These are phyloP conservation scores for Trichopus zeylanicus DNA, from an alignment of 116 monocot species.

Conservation along the genomic window DNA sequence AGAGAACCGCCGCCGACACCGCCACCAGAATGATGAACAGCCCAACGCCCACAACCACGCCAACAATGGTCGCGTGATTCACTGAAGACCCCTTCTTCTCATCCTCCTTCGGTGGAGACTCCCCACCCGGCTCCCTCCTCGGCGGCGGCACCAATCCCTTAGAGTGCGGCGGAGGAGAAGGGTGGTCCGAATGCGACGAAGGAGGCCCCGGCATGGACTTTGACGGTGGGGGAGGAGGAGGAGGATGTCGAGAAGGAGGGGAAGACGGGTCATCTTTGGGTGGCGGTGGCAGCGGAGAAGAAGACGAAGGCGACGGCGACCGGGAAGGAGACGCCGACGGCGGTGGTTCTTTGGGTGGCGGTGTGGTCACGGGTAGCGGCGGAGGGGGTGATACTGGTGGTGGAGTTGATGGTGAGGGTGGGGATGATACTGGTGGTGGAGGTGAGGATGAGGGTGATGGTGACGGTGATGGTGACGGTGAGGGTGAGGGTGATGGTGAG, in stretches of 20 bases:
- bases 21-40: conserved; percentile 26
- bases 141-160: too few species aligned
- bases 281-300: conserved; percentile 3
- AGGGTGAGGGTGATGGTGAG: too few species aligned
- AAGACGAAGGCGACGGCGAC: conserved; percentile 9
- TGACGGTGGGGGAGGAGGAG: not conserved
- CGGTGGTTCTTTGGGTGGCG: conserved; percentile 1
- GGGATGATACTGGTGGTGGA: too few species aligned
- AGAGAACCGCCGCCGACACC: conserved; percentile 10
- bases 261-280: conserved; percentile 12
- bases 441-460: too few species aligned
- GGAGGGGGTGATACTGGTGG: too few species aligned
- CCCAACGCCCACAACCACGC: conserved; percentile 23
- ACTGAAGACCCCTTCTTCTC: too few species aligned
- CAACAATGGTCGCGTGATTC: conserved; percentile 26
- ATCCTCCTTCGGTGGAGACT: too few species aligned
- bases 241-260: not conserved
- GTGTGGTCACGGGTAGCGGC: not conserved
- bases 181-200: not conserved
- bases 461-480: too few species aligned
- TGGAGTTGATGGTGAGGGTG: too few species aligned
- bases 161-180: not conserved
- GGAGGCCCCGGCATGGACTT: too few species aligned
- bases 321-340: not conserved
- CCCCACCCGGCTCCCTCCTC: too few species aligned